Base-by-base conservation (phyloP, 2,329 filamentous ascomycete species). In the Aspergillus chevalieri region DNA sequence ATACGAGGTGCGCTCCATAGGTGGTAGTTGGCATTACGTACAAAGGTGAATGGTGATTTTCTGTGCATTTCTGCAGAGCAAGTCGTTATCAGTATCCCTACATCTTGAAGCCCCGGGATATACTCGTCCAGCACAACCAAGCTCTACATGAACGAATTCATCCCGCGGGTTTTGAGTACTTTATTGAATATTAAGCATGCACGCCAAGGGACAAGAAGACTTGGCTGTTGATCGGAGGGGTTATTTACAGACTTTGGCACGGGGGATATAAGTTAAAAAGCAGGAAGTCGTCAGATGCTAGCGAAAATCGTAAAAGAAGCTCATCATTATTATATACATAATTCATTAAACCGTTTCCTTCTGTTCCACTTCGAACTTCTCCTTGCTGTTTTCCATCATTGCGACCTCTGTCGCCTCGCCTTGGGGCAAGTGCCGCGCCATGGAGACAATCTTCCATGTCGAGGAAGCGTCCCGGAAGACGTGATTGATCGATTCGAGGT, bases 401-500 rank as follows among this genome's bases (percentile, higher is more conserved):
- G 38, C 38, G 4, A 46, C 49, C 15, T 52, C 50, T 14, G 52
- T 56, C 3, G 52, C 48, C 39, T 61, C 58, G 6, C 58, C 58
- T 44, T 60, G 56, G 1, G 58, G 57, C 21, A 60, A 38, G 43
- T 54, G 47, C 1, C 50, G 46, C 9, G 58, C 58, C 58, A 61
- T 61, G 1, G 53, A 54, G 7, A 61, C 58, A 47, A 61, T 60
- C 4, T 59, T 14, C 58, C 57, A 61, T 3, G 53, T 44, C 9
- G 57, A 48, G 0, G 52, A 48, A 1, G 52, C 56, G 17, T 54
- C 53, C 26, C 52, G 52, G 47, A 85, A 84, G 52, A 86, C 81
- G 50, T 79, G 74, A 57, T 87, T 83, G 60, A 87, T 79, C 63
- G 86, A 82, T 65, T 87, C 83, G n/a, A 86, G 72, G 19, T 73